phyloP scores from a whole-genome alignment of 2,329 filamentous ascomycete genomes.

The Biscogniauxia mediterranea region DNA sequence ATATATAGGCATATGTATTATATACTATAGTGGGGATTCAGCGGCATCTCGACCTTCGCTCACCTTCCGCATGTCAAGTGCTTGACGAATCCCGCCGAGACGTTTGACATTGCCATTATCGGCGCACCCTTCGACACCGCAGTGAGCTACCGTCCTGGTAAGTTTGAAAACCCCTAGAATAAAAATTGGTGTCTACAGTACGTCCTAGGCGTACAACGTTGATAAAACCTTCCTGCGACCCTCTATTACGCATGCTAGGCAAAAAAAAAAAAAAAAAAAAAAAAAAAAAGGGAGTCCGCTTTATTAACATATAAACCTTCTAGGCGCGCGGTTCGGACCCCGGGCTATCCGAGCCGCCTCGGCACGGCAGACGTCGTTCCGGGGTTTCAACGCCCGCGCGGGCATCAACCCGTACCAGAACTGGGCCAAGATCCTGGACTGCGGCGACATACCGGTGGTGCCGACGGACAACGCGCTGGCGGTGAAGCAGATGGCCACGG shows the following conservation, averaged over 20 bases:
- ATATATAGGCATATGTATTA: too few species aligned
- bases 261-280: background rate
- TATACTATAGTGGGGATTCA: constrained; percentile 56
- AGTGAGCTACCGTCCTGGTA: constrained; percentile 66
- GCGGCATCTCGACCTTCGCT: constrained; percentile 73
- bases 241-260: background rate
- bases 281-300: too few species aligned
- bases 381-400: constrained; percentile 80
- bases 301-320: constrained; percentile 1
- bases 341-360: constrained; percentile 84
- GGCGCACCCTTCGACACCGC: constrained; percentile 75
- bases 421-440: constrained; percentile 53
- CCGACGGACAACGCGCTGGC: constrained; percentile 85
- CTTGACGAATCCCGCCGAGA: constrained; percentile 60
- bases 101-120: constrained; percentile 70
- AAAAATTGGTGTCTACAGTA: too few species aligned
- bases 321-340: constrained; percentile 77
- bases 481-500: constrained; percentile 78
- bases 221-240: too few species aligned
- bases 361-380: constrained; percentile 73
- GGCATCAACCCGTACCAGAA: constrained; percentile 78
- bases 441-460: constrained; percentile 84
- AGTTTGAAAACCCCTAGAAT: constrained; percentile 18
- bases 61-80: constrained; percentile 69
- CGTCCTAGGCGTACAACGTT: too few species aligned